These are phyloP conservation scores for Bruguiera gymnorhiza DNA, from an alignment of 345 rosid genomes.

Conservation along the genomic window DNA sequence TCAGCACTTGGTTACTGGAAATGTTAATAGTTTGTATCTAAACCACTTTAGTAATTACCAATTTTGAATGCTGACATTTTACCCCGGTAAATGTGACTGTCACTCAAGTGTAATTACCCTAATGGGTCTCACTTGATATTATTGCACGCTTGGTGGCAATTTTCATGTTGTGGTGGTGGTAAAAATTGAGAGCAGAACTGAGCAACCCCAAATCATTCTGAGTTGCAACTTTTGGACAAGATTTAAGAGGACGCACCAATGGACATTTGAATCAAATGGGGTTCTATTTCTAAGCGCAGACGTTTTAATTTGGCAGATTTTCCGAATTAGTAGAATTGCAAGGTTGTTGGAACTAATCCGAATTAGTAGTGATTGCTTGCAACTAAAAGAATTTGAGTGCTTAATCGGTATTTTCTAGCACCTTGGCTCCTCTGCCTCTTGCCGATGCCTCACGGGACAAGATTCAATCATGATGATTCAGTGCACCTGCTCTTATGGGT, in stretches of 20 bases:
- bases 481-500: slow-evolving; percentile 24
- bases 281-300: background rate
- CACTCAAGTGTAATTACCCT: too few relatives aligned
- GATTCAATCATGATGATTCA: slow-evolving; percentile 10
- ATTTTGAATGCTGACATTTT: too few relatives aligned
- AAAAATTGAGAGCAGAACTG: too few relatives aligned
- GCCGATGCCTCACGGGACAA: slow-evolving; percentile 12
- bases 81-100: too few relatives aligned
- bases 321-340: background rate
- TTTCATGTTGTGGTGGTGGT: too few relatives aligned
- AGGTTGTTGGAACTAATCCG: slow-evolving; percentile 6
- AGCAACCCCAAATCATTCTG: too few relatives aligned
- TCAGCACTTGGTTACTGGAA: too few relatives aligned
- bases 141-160: too few relatives aligned
- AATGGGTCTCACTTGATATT: too few relatives aligned
- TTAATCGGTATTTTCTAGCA: background rate
- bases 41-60: too few relatives aligned
- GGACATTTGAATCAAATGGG: background rate
- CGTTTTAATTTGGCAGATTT: slow-evolving; percentile 1
- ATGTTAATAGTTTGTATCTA: too few relatives aligned
- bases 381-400: background rate
- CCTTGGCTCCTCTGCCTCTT: background rate
- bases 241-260: background rate
- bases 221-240: too few relatives aligned
- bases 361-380: slow-evolving; percentile 6